Evolutionary conservation across 495 filamentous ascomycete genomes (phyloP).

Genomic region (Aspergillus egyptiacus): DNA sequence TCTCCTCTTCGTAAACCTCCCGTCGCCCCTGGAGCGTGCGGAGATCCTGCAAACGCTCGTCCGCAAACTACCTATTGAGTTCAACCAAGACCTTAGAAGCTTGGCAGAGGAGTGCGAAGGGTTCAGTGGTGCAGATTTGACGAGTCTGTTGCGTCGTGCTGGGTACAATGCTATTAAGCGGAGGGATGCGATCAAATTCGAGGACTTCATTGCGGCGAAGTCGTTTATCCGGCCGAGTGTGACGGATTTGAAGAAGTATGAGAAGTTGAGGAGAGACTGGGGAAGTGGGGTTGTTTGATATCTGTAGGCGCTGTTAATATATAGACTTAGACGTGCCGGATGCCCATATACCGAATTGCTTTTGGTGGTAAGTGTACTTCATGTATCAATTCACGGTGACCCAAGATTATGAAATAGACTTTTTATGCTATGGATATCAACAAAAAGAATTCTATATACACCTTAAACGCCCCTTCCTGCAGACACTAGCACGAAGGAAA

Average conservation of each 20-base stretch:
- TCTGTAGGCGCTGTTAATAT: conserved; percentile 11
- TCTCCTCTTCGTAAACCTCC: conserved; percentile 83
- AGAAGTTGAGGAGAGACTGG: conserved; percentile 50
- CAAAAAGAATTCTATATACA: conserved; percentile 18
- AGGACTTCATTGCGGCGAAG: conserved; percentile 75
- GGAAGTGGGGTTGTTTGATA: conserved; percentile 31
- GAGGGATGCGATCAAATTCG: conserved; percentile 50
- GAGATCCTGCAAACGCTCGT: conserved; percentile 79
- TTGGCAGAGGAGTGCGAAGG: conserved; percentile 74
- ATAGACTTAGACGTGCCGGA: conserved; percentile 13
- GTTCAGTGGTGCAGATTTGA: conserved; percentile 87
- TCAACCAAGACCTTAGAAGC: conserved; percentile 37
- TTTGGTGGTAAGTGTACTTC: background rate
- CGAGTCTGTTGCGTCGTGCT: conserved; percentile 68
- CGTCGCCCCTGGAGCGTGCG: conserved; percentile 68
- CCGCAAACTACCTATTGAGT: conserved; percentile 54
- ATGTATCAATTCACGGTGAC: background rate
- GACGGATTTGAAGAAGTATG: conserved; percentile 65
- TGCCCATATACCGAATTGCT: background rate
- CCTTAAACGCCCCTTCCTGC: conserved; percentile 20
- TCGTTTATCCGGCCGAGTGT: conserved; percentile 74
- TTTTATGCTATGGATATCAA: conserved; percentile 23
- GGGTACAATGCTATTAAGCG: conserved; percentile 70
- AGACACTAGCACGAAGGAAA: conserved; percentile 21
- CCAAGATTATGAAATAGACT: background rate